Evolutionary conservation across 2,329 filamentous ascomycete genomes (phyloP).

Genomic region (Zasmidium citrigriseum): DNA sequence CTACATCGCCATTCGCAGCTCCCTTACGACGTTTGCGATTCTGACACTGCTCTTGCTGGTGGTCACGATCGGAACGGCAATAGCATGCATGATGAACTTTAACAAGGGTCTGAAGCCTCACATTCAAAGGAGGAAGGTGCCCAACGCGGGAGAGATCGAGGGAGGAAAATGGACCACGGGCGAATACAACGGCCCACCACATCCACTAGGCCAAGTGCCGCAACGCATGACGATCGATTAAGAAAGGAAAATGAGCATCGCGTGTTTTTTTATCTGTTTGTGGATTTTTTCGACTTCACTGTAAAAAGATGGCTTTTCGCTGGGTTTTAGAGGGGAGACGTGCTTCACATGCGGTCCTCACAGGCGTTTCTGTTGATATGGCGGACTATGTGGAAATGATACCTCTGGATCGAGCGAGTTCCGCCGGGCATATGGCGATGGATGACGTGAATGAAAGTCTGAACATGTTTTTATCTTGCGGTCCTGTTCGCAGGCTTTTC

Average conservation of each 20-base stretch:
- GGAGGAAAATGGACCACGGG: slow-evolving; percentile 21
- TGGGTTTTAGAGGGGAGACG: not conserved
- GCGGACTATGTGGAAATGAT: not conserved
- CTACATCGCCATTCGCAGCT: slow-evolving; percentile 79
- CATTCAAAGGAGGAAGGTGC: slow-evolving; percentile 52
- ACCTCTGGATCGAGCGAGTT: not conserved
- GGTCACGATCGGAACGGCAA: slow-evolving; percentile 82
- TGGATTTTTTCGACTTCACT: not conserved
- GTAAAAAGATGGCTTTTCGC: not conserved
- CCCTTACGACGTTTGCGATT: slow-evolving; percentile 88
- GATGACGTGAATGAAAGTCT: not conserved
- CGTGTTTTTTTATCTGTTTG: not conserved
- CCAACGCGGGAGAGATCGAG: slow-evolving; percentile 18
- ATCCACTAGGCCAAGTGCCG: slow-evolving; percentile 33
- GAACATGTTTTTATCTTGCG: not conserved
- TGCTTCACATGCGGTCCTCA: not conserved
- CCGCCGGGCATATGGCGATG: not conserved
- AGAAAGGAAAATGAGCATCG: not conserved
- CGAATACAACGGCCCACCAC: slow-evolving; percentile 26
- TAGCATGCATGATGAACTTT: slow-evolving; percentile 89
- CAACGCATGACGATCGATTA: slow-evolving; percentile 52
- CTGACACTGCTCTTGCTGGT: slow-evolving; percentile 89
- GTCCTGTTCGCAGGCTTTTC: too few species aligned
- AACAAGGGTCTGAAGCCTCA: slow-evolving; percentile 85
- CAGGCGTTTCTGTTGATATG: not conserved